Base-by-base conservation (phyloP, 2,329 filamentous ascomycete genomes). In the Fusarium austroafricanum region DNA sequence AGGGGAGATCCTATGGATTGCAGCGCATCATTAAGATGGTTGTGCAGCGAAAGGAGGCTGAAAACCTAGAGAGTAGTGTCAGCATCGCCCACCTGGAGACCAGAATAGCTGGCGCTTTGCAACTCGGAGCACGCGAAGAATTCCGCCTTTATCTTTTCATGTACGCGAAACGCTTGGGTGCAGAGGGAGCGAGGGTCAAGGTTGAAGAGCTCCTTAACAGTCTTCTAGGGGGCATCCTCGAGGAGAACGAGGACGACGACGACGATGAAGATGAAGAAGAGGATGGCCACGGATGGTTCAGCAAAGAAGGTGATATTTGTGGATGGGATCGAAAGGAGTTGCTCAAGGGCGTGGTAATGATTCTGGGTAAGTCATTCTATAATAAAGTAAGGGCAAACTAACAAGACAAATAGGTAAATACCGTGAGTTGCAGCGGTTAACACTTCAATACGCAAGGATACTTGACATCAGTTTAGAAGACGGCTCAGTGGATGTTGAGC, bases 71-170 rank as follows among this genome's bases (percentile, higher is more conserved):
- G 79, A 92, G 92, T 21, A 91, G 89, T 42, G 92, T 97, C 47
- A 97, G 93, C 55, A 94, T 99, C 67, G 95, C 94, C 9, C 96
- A 99, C 81, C 83, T 99, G 14, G 96, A 99, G 79, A 98, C 97
- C 74, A 89, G 96, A 38, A 90, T 99, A 44, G 95, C 96, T 4
- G 96, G 93, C 6, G 93, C 96, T 1, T 81, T 96, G 75, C 91
- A 93, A 61, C 83, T 99, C 1, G 92, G 91, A 5, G 91, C 96
- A 0, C 91, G 89, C 72, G 94, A 98, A 60, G 96, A 99, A 77
- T 99, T 98, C 81, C 89, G 93, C 58, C 84, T 97, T 2, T 98
- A 98, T 75, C 83, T 99, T n/a, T 91, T 94, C 75, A 98, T 98
- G 94, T 99, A 99, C 75, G 95, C 94, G 5, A 98, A 97, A 81